Evolutionary conservation across 164 flowering plant species (phyloP), one percentile per base, ranked within the genome.

Genomic region (Dillenia suffruticosa): DNA sequence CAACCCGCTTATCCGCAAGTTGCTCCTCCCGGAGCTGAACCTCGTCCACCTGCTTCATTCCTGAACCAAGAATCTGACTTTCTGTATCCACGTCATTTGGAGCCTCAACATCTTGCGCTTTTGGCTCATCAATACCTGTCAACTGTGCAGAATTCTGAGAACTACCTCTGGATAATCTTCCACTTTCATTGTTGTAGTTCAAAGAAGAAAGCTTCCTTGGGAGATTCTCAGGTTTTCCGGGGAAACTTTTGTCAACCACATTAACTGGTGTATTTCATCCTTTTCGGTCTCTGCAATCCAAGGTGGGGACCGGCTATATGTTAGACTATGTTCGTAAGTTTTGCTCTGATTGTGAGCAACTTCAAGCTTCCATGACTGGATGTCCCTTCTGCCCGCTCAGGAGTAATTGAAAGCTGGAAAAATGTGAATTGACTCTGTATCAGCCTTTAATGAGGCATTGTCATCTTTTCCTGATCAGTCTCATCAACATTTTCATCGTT

Each of bases 51-150:
- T 86, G 86, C 76, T 87, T 90, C 61, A 90, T 68, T 74, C 13
- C 69, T 71, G n/a, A n/a, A n/a, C n/a, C n/a, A n/a, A n/a, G n/a
- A n/a, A n/a, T n/a, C n/a, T n/a, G n/a, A 72, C 92, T 88, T 52
- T 92, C 81, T 59, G 85, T 76, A 72, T 86, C 95, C 54, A 83
- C 94, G 62, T 79, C 86, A n/a, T n/a, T n/a, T n/a, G n/a, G n/a
- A n/a, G n/a, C n/a, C 62, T 65, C 62, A 53, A 56, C 44, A 44
- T 49, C 49, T 44, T 67, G 72, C 56, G 46, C 60, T 49, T 68
- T 75, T 60, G 58, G 70, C 59, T 54, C 66, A 57, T 72, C 76
- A 22, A 43, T 32, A 15, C 65, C 51, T 50, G 60, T 66, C 57
- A 65, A 70, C 24, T 62, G 70, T 26, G 58, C 63, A 58, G 82